Conservation (phyloP, 768 basidiomycete genomes). For the Suillus americanus region DNA sequence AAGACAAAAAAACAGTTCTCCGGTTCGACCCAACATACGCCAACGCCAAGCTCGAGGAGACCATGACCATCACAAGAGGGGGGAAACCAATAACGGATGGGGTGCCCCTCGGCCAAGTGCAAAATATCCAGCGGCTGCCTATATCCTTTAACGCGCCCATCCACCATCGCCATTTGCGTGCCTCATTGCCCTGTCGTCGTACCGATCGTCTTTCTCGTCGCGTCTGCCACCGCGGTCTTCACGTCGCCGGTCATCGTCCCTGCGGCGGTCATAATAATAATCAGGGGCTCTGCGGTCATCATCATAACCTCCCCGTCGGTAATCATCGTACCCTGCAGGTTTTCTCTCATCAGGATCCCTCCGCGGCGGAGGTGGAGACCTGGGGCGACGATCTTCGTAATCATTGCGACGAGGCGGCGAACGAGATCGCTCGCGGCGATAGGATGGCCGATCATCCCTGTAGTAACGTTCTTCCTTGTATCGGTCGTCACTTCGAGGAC, state of each 20-base stretch:
- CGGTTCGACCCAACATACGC: slow-evolving; percentile 37
- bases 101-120: slow-evolving; percentile 26
- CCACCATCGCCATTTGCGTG: slow-evolving; percentile 76
- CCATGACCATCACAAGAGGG: slow-evolving; percentile 52
- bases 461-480: slow-evolving; percentile 58
- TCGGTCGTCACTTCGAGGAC: slow-evolving; percentile 49
- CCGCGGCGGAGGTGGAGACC: slow-evolving; percentile 72
- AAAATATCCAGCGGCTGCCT: slow-evolving; percentile 34
- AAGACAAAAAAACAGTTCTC: slow-evolving; percentile 38
- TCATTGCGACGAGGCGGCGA: slow-evolving; percentile 76
- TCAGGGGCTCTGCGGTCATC: slow-evolving; percentile 84
- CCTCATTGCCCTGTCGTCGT: slow-evolving; percentile 72
- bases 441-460: slow-evolving; percentile 43
- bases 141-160: slow-evolving; percentile 66
- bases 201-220: slow-evolving; percentile 82
- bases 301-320: slow-evolving; percentile 76
- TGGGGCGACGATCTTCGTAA: slow-evolving; percentile 75
- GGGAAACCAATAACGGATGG: slow-evolving; percentile 38
- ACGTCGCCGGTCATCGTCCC: slow-evolving; percentile 66
- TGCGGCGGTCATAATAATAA: slow-evolving; percentile 85
- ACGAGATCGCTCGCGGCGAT: slow-evolving; percentile 80
- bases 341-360: slow-evolving; percentile 84
- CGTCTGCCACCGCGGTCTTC: slow-evolving; percentile 73
- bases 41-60: slow-evolving; percentile 38
- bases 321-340: slow-evolving; percentile 92